Evolutionary conservation across 2,329 filamentous ascomycete species (phyloP), one percentile per base, ranked within the genome.

Genomic region (Teratosphaeria destructans): DNA sequence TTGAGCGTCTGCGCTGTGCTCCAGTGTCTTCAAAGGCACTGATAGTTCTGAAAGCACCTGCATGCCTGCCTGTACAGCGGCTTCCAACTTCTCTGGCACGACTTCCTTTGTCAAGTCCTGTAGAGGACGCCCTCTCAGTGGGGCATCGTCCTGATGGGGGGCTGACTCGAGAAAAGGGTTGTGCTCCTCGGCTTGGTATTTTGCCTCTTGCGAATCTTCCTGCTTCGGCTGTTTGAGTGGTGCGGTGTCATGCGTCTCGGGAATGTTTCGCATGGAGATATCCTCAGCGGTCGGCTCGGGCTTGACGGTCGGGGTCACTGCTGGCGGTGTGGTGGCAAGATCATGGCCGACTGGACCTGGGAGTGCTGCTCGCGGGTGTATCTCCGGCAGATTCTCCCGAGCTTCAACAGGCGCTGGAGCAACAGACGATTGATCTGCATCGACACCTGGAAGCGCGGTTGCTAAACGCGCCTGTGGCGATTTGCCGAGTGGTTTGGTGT

Each of bases 31-130:
- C 12, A 80, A 67, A 3, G 65, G 64, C 3, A 56, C 37, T 53
- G 72, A 70, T 0, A 80, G 61, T 4, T 63, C 62, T 4, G 73
- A 62, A 0, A 79, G 67, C 7, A 77, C 56, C 4, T 71, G 62
- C 11, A 77, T 53, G 0, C 76, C 74, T 47, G 70, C 67, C 47
- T 70, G 60, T 3, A 79, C 75, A 16, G 72, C 73, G 11, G 71
- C 67, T 60, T 78, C 77, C 1, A 78, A 67, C 12, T 73, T 65
- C 32, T 72, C 66, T 0, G 72, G 68, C 2, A 67, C 60, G 2
- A 68, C 61, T 12, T 73, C 67, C 3, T 68, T 65, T 3, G 74
- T 67, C 14, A 78, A 64, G 32, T 67, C 60, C 49, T 71, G 67
- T 19, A 79, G 59, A 19, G 66, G 58, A 56, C 60, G 52, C 58